Evolutionary conservation across 768 basidiomycete species (phyloP).

Genomic region (Xerocomellus chrysenteron): DNA sequence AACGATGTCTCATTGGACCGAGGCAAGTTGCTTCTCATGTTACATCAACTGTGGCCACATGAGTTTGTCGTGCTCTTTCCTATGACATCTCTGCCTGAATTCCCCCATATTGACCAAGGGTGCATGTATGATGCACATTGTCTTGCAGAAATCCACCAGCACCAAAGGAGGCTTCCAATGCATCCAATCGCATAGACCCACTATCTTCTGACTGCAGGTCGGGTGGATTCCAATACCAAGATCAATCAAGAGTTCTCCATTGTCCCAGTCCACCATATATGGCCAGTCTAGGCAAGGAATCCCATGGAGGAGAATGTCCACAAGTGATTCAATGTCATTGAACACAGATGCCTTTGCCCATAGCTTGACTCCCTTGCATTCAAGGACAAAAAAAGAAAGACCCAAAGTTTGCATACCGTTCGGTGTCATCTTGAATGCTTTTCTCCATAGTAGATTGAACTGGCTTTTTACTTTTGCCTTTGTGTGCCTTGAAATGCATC

Average conservation of each 20-base stretch:
- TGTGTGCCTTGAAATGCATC: conserved; percentile 4
- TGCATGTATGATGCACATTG: conserved; percentile 6
- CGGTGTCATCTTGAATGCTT: background rate
- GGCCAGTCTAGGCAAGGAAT: background rate
- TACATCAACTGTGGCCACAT: background rate
- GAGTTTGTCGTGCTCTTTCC: conserved; percentile 2
- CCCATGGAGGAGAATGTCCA: background rate
- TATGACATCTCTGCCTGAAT: conserved; percentile 12
- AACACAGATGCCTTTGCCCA: background rate
- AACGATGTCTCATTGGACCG: too few species aligned
- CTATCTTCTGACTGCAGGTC: background rate
- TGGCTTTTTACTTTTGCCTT: background rate
- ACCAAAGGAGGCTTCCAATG: conserved; percentile 3
- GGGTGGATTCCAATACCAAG: background rate
- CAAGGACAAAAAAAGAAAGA: conserved; percentile 14
- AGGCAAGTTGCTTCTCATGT: too few species aligned
- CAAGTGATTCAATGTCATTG: background rate
- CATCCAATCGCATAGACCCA: background rate
- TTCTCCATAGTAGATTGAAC: conserved; percentile 7
- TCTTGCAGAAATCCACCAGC: conserved; percentile 5
- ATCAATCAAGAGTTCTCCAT: background rate
- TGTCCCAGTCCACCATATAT: background rate
- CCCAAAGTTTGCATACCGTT: background rate
- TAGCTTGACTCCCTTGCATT: conserved; percentile 2
- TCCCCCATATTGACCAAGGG: conserved; percentile 7